A percentile compares a stretch with the other conserved stretches of the same genome.
These are phyloP conservation scores for Trichoderma sp. DNA, from an alignment of 2,329 filamentous ascomycete genomes.

Conservation along the genomic window DNA sequence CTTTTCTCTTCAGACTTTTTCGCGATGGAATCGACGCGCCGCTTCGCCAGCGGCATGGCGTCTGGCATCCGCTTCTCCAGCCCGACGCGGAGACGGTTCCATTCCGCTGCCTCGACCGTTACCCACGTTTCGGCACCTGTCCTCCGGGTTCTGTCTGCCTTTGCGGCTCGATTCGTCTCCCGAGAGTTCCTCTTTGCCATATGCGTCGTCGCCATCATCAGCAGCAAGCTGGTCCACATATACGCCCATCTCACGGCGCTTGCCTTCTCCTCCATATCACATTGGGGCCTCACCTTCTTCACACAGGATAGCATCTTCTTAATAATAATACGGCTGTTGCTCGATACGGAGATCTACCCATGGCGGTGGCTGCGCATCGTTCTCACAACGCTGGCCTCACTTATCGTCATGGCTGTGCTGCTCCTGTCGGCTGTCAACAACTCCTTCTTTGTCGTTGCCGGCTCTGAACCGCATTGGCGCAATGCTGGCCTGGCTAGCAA, in stretches of 20 bases:
- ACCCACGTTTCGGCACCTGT: background rate
- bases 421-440: constrained; percentile 26
- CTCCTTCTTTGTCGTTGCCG: constrained; percentile 29
- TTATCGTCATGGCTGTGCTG: constrained; percentile 27
- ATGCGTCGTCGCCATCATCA: constrained; percentile 31
- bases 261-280: constrained; percentile 30
- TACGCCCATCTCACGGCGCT: constrained; percentile 34
- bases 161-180: constrained; percentile 29
- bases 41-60: constrained; percentile 19
- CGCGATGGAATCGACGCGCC: constrained; percentile 13
- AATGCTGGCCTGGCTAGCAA: constrained; percentile 35
- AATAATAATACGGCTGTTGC: constrained; percentile 33
- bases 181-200: constrained; percentile 35
- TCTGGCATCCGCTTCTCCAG: constrained; percentile 6
- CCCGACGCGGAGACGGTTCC: constrained; percentile 3
- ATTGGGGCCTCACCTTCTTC: constrained; percentile 37
- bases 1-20: background rate
- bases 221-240: constrained; percentile 35
- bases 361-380: constrained; percentile 25
- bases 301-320: constrained; percentile 35
- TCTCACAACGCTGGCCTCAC: constrained; percentile 21
- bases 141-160: constrained; percentile 20
- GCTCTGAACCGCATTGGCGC: constrained; percentile 36
- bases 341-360: constrained; percentile 27
- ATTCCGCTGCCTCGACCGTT: background rate